Conservation (phyloP, 495 filamentous ascomycete species). For the Aspergillus carlsbadensis region DNA sequence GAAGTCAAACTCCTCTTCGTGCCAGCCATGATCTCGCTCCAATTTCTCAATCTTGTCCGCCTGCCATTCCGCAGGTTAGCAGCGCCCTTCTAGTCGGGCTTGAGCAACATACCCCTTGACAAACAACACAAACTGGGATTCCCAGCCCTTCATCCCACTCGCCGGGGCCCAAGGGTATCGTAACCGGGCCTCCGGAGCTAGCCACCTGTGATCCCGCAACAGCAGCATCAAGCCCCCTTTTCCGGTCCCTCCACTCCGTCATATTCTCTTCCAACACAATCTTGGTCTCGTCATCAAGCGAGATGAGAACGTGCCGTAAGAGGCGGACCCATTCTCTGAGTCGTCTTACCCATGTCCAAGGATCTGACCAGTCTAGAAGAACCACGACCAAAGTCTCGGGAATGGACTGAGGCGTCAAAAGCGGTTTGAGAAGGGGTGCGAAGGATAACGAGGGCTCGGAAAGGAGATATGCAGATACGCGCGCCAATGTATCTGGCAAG, state of each 20-base stretch:
- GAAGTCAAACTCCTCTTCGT: conserved; percentile 91
- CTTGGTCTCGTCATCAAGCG: conserved; percentile 73
- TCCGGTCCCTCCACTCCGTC: conserved; percentile 54
- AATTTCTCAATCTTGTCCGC: conserved; percentile 86
- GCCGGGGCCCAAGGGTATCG: conserved; percentile 79
- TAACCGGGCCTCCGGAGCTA: conserved; percentile 53
- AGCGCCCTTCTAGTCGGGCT: neutral
- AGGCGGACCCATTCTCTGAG: conserved; percentile 85
- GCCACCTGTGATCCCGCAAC: conserved; percentile 38
- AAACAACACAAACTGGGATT: conserved; percentile 86
- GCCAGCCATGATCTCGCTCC: conserved; percentile 86
- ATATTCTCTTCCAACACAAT: conserved; percentile 83
- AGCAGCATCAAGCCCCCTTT: conserved; percentile 41
- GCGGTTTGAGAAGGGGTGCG: conserved; percentile 76
- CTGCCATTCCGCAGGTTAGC: conserved; percentile 45
- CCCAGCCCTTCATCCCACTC: conserved; percentile 94
- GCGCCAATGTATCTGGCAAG: conserved; percentile 76
- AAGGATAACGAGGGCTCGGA: conserved; percentile 80
- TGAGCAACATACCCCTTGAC: conserved; percentile 71
- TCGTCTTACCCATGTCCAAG: conserved; percentile 89
- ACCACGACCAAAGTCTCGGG: conserved; percentile 86
- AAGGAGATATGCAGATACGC: conserved; percentile 87
- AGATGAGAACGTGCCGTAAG: conserved; percentile 69
- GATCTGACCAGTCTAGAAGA: conserved; percentile 87
- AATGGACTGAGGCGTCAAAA: conserved; percentile 81